A percentile compares a stretch with the other conserved stretches of the same genome.
phyloP scores from a whole-genome alignment of 345 rosid genomes.

The Eucalyptus pauciflora region DNA sequence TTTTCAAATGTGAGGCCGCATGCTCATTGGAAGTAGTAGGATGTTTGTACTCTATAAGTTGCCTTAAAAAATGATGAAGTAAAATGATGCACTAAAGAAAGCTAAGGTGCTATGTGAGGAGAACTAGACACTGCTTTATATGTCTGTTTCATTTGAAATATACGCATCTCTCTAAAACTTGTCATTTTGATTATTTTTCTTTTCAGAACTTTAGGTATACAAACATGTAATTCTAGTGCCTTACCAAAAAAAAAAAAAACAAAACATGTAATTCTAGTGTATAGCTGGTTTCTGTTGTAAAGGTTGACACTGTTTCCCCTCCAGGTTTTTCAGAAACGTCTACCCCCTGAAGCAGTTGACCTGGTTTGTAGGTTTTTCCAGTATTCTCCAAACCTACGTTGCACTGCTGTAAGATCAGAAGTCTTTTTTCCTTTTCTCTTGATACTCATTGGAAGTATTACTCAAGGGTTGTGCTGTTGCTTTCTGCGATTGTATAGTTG shows the following conservation, averaged over 20 bases:
- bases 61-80: not conserved
- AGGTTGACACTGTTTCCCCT: not conserved
- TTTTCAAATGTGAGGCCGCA: not conserved
- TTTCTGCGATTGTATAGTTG: conserved; percentile 30
- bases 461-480: not conserved
- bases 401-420: conserved; percentile 77
- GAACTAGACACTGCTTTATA: not conserved
- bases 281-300: not conserved
- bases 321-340: conserved; percentile 76
- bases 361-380: conserved; percentile 94
- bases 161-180: not conserved
- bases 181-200: not conserved
- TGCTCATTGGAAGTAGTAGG: not conserved
- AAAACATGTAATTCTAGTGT: not conserved
- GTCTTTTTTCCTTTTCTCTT: not conserved
- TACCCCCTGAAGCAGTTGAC: conserved; percentile 97
- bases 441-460: not conserved
- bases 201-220: not conserved
- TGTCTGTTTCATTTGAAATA: not conserved
- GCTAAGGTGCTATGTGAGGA: not conserved
- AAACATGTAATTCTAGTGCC: not conserved
- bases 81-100: not conserved
- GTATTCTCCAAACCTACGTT: conserved; percentile 89
- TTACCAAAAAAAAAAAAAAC: not conserved
- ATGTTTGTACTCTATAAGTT: not conserved